phyloP scores from a whole-genome alignment of 805 yeast genomes.

The Torulaspora microellipsoides region DNA sequence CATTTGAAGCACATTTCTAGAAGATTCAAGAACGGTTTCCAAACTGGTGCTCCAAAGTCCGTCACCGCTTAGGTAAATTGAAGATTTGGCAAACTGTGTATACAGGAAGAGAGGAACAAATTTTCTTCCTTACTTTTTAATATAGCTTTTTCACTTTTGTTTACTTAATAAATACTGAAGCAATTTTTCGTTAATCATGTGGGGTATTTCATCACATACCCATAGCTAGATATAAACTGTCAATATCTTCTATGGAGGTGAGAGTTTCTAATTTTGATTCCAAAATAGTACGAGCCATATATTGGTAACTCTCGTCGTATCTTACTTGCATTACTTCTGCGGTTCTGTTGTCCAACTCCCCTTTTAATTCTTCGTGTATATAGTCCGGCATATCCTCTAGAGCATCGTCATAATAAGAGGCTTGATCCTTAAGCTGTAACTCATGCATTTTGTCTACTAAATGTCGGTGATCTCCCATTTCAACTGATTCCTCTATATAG shows the following conservation, averaged over 20 bases:
- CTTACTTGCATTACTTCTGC: conserved; percentile 24
- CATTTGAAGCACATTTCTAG: conserved; percentile 95
- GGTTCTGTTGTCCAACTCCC: conserved; percentile 31
- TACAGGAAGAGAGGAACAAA: conserved; percentile 2
- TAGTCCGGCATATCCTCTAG: conserved; percentile 46
- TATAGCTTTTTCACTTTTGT: conserved; percentile 8
- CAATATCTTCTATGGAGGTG: conserved; percentile 75
- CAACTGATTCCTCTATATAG: conserved; percentile 14
- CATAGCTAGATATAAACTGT: conserved; percentile 65
- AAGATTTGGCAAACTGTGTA: conserved; percentile 13
- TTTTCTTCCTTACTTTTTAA: conserved; percentile 8
- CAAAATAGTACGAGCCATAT: conserved; percentile 64
- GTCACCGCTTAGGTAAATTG: conserved; percentile 50
- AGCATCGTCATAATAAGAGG: conserved; percentile 33
- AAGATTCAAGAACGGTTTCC: conserved; percentile 99
- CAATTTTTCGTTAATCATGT: background rate
- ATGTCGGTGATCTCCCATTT: conserved; percentile 18
- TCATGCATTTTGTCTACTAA: conserved; percentile 38
- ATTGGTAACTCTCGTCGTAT: conserved; percentile 37
- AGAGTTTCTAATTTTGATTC: conserved; percentile 42
- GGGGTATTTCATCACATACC: conserved; percentile 27
- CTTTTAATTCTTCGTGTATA: conserved; percentile 35
- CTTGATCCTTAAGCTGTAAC: conserved; percentile 22
- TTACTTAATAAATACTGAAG: conserved; percentile 1
- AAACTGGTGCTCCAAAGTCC: conserved; percentile 66